These are phyloP conservation scores for Raffaelea albimanens DNA, from an alignment of 2,329 filamentous ascomycete genomes.

Conservation along the genomic window DNA sequence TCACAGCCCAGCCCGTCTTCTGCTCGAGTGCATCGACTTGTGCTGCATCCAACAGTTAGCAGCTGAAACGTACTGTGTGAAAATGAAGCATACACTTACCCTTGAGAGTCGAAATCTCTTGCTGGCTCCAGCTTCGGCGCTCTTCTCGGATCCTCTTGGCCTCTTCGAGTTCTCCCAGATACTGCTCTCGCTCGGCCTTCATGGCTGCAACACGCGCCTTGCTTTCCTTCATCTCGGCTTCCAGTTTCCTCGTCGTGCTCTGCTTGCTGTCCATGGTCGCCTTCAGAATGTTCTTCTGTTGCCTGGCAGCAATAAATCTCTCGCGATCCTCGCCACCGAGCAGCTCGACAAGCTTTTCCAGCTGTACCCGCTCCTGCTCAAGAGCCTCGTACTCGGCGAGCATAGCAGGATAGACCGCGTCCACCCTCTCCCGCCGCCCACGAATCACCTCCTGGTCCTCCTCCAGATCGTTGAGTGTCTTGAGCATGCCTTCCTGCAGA, in stretches of 20 bases:
- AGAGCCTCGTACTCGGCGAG: slow-evolving; percentile 52
- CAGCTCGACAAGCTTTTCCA: slow-evolving; percentile 65
- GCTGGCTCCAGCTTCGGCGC: slow-evolving; percentile 78
- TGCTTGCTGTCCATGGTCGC: slow-evolving; percentile 62
- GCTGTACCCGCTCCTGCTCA: slow-evolving; percentile 51
- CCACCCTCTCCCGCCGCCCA: slow-evolving; percentile 60
- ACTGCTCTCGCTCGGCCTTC: slow-evolving; percentile 58
- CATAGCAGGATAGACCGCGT: slow-evolving; percentile 57
- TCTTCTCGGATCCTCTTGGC: slow-evolving; percentile 80
- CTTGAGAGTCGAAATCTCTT: slow-evolving; percentile 72
- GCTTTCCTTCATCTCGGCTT: slow-evolving; percentile 56
- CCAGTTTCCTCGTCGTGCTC: slow-evolving; percentile 55
- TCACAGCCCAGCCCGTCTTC: slow-evolving; percentile 62
- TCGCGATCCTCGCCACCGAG: slow-evolving; percentile 72
- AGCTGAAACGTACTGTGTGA: neutral
- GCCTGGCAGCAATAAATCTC: slow-evolving; percentile 65
- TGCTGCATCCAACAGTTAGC: slow-evolving; percentile 28
- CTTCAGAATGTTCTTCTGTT: slow-evolving; percentile 55
- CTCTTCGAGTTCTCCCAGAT: slow-evolving; percentile 64
- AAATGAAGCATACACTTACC: slow-evolving; percentile 34
- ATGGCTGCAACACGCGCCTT: slow-evolving; percentile 54
- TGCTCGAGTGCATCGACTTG: slow-evolving; percentile 58
- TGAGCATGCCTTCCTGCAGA: slow-evolving; percentile 69
- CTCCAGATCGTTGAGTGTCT: slow-evolving; percentile 68
- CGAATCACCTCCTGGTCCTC: slow-evolving; percentile 58